A percentile compares a stretch with the other conserved stretches of the same genome.
phyloP scores from a whole-genome alignment of 2,329 filamentous ascomycete species.

The Triangularia verruculosa region DNA sequence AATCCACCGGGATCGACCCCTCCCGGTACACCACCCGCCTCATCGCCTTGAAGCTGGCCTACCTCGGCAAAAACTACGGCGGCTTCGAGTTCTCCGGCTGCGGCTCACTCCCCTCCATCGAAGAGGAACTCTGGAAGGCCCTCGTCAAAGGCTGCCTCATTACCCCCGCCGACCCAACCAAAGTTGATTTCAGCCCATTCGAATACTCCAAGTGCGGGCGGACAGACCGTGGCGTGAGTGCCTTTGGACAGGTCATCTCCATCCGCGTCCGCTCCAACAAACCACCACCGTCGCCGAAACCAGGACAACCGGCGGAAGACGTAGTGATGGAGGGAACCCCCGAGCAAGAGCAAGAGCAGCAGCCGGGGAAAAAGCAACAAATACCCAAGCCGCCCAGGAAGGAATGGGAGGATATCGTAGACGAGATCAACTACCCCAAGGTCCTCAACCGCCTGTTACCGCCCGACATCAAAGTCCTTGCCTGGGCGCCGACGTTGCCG shows the following conservation, averaged over 20 bases:
- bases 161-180: constrained; percentile 60
- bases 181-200: constrained; percentile 75
- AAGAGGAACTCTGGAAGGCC: constrained; percentile 92
- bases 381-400: constrained; percentile 18
- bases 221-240: constrained; percentile 90
- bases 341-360: constrained; percentile 8
- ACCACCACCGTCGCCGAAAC: constrained; percentile 40
- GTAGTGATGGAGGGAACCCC: constrained; percentile 4
- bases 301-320: constrained; percentile 19
- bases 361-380: constrained; percentile 8
- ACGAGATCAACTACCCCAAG: constrained; percentile 81
- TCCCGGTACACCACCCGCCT: constrained; percentile 77
- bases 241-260: constrained; percentile 92
- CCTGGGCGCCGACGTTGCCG: constrained; percentile 86
- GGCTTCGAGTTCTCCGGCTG: constrained; percentile 84
- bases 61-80: constrained; percentile 86
- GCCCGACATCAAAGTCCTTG: constrained; percentile 82
- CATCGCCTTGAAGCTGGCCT: constrained; percentile 90
- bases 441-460: constrained; percentile 86
- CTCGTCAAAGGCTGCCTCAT: constrained; percentile 80
- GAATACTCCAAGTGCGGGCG: constrained; percentile 95
- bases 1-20: constrained; percentile 65
- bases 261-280: constrained; percentile 77
- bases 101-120: constrained; percentile 74
- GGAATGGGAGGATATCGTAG: constrained; percentile 54